Evolutionary conservation across 1,139 yeast species (phyloP).

Genomic region (Sugiyamaella paludigena): DNA sequence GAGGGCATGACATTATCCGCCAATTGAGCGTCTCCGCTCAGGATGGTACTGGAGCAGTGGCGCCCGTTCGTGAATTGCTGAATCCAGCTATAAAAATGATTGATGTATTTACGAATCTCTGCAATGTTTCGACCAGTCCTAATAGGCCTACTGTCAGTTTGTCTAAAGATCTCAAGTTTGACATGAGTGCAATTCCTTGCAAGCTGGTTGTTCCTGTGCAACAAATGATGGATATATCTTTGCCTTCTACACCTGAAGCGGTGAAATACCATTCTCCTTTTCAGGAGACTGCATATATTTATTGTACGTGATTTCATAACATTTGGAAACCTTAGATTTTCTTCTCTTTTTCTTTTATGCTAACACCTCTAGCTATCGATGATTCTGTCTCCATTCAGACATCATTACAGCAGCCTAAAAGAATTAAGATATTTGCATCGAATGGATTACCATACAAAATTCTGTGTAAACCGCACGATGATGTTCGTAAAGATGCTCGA

Average conservation of each 20-base stretch:
- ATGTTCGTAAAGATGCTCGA: slow-evolving; percentile 92
- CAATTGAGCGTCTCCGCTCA: slow-evolving; percentile 10
- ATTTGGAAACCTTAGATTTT: slow-evolving; percentile 30
- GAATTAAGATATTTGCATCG: slow-evolving; percentile 71
- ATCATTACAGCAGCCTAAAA: slow-evolving; percentile 86
- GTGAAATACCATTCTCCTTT: slow-evolving; percentile 51
- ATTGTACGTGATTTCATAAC: slow-evolving; percentile 41
- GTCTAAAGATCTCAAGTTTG: slow-evolving; percentile 43
- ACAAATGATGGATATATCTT: slow-evolving; percentile 62
- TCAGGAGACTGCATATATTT: slow-evolving; percentile 49
- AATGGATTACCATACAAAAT: slow-evolving; percentile 71
- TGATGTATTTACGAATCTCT: slow-evolving; percentile 28
- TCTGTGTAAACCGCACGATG: slow-evolving; percentile 84
- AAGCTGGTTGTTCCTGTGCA: slow-evolving; percentile 80
- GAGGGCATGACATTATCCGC: slow-evolving; percentile 49
- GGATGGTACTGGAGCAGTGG: slow-evolving; percentile 18
- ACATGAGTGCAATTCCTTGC: slow-evolving; percentile 53
- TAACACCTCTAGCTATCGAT: slow-evolving; percentile 42
- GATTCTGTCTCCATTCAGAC: slow-evolving; percentile 65
- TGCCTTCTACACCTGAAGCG: slow-evolving; percentile 53
- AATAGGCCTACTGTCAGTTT: slow-evolving; percentile 38
- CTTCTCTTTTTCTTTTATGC: not conserved
- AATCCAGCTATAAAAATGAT: slow-evolving; percentile 20
- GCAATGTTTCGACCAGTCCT: slow-evolving; percentile 38
- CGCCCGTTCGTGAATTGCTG: slow-evolving; percentile 13